Percentiles rank a stretch among this genome's conserved stretches.
These are phyloP conservation scores for Peniophora sp. DNA, from an alignment of 1,284 basidiomycete species.

Conservation along the genomic window DNA sequence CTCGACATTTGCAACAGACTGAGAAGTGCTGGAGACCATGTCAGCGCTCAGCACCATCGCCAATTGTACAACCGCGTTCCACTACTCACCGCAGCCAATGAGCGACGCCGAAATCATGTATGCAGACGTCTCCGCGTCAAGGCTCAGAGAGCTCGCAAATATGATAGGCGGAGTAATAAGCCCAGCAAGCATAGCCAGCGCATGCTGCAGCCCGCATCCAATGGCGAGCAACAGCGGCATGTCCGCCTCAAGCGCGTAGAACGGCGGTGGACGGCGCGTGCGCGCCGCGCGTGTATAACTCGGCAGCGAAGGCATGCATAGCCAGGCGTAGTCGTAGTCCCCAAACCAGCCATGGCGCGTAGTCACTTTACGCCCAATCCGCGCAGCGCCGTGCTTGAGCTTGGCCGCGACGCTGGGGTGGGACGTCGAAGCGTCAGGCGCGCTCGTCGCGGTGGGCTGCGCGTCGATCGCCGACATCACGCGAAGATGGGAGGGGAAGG, in stretches of 20 bases:
- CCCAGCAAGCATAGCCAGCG: conserved; percentile 77
- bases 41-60: not conserved
- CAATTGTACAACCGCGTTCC: conserved; percentile 6
- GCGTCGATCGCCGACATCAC: conserved; percentile 14
- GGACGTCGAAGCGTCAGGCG: conserved; percentile 5
- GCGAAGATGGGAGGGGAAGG: no score
- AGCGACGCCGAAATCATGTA: conserved; percentile 81
- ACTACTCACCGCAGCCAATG: conserved; percentile 59
- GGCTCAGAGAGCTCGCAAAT: conserved; percentile 55
- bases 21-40: conserved; percentile 34
- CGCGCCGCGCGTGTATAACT: conserved; percentile 25
- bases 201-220: conserved; percentile 67
- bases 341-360: conserved; percentile 66
- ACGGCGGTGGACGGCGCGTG: conserved; percentile 42
- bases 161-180: conserved; percentile 65
- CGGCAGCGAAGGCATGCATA: conserved; percentile 60
- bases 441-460: conserved; percentile 13
- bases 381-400: conserved; percentile 7
- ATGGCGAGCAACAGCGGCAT: conserved; percentile 66
- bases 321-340: conserved; percentile 70
- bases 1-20: conserved; percentile 73
- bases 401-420: conserved; percentile 3
- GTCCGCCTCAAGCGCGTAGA: conserved; percentile 65
- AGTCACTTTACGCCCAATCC: conserved; percentile 28
- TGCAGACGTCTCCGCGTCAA: conserved; percentile 50